Evolutionary conservation across 192 early-diverging fungal genomes (phyloP), one percentile per base, ranked within the genome.

Genomic region (Coemansia sp.): DNA sequence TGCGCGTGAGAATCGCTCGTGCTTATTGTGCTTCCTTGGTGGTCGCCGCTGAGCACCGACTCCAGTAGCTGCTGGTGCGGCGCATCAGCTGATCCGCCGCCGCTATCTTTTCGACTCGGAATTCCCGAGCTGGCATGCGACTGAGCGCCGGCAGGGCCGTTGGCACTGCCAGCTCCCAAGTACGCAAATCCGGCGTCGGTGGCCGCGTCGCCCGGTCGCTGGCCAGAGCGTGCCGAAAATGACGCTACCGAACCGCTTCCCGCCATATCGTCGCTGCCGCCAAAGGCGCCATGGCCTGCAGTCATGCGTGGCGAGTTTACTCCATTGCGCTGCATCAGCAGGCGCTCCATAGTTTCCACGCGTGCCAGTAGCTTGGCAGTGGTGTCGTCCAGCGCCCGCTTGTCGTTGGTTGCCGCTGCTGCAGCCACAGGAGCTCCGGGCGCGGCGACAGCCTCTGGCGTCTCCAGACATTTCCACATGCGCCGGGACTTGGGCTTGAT

Each of bases 401-500:
- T 38, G 23, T 65, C 55, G 49, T 32, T 8, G 14, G 52, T 29
- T 17, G 9, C 21, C 3, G 39, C 32, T 8, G n/a, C 43, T 17
- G 26, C 26, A n/a, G 35, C 27, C 14, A 17, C 42, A 10, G 55
- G 20, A 12, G 38, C 28, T 5, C 32, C 42, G 11, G 45, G 36
- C 2, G 45, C 14, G 4, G 32, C 40, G 29, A 32, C n/a, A n/a
- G 20, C 44, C 21, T 45, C 60, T 20, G 60, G 26, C 10, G 31
- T 52, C 42, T 75, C 72, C 21, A 75, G 50, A 20, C 72, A 75
- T 42, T 75, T 75, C 72, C 72, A 75, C 66, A 66, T 64, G 28
- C 72, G 60, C 40, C 72, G 66, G 25, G 66, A 69, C 54, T 75
- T 75, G 11, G 72, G 72, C 61, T 75, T 75, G 35, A 75, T 60